phyloP scores from a whole-genome alignment of 2,329 filamentous ascomycete species.

The Aureobasidium namibiae region DNA sequence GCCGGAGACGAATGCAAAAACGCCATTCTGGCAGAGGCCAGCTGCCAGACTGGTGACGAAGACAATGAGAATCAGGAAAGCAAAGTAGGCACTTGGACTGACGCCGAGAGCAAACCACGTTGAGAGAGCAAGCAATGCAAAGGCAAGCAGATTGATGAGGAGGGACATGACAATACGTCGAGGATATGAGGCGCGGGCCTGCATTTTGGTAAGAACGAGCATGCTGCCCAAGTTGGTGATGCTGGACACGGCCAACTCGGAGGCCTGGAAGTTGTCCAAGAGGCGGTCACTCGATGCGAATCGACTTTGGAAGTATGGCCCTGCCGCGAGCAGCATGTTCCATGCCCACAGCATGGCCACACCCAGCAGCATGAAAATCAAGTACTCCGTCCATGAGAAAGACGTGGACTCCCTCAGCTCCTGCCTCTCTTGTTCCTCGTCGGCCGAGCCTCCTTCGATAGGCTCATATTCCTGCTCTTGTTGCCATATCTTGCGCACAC shows the following conservation, averaged over 20 bases:
- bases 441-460: constrained; percentile 19
- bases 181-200: constrained; percentile 77
- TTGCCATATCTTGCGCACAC: constrained; percentile 22
- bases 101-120: constrained; percentile 60
- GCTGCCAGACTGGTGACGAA: constrained; percentile 70
- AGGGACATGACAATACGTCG: constrained; percentile 74
- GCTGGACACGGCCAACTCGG: constrained; percentile 80
- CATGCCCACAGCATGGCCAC: constrained; percentile 97
- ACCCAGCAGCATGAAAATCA: constrained; percentile 75
- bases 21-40: constrained; percentile 83
- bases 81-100: constrained; percentile 61
- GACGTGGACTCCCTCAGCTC: background rate
- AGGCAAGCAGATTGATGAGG: constrained; percentile 66
- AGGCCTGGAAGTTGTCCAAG: constrained; percentile 75
- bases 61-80: constrained; percentile 75
- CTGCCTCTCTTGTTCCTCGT: constrained; percentile 15
- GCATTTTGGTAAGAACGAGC: constrained; percentile 68
- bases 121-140: constrained; percentile 70
- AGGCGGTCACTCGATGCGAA: constrained; percentile 66
- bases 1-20: constrained; percentile 82
- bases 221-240: constrained; percentile 71
- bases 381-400: constrained; percentile 84
- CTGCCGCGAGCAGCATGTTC: constrained; percentile 98
- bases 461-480: constrained; percentile 25
- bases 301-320: constrained; percentile 82